Conservation (phyloP, 495 filamentous ascomycete species). For the Tuber magnatum region DNA sequence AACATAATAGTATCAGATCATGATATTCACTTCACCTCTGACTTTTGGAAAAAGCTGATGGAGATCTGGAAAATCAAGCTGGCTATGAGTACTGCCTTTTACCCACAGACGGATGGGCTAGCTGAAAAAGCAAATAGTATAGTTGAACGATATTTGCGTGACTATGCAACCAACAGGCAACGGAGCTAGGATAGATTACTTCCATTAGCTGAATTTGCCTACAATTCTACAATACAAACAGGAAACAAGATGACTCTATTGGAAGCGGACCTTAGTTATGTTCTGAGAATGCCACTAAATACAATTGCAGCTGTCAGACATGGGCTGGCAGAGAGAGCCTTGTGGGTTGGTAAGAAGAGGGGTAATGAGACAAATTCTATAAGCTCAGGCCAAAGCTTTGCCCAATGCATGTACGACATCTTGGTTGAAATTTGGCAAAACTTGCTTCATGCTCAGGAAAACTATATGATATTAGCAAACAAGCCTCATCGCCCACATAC, state of each 20-base stretch:
- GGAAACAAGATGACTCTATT: constrained; percentile 5
- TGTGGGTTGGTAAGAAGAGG: no score
- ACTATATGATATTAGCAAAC: no score
- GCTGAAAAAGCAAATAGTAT: no score
- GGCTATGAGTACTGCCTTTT: no score
- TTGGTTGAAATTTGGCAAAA: background rate
- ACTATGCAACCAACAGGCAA: background rate
- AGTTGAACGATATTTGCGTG: constrained; percentile 4
- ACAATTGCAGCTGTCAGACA: background rate
- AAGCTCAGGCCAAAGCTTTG: background rate
- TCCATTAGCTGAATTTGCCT: no score
- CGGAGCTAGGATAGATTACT: constrained; percentile 2
- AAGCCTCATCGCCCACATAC: constrained; percentile 3
- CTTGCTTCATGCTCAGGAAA: background rate
- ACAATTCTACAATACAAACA: constrained; percentile 7
- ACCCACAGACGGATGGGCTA: no score
- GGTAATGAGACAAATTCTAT: background rate
- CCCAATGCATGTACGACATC: background rate
- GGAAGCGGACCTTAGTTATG: constrained; percentile 9
- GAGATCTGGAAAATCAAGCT: no score
- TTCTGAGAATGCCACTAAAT: constrained; percentile 7
- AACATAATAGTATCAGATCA: no score
- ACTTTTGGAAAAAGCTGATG: no score
- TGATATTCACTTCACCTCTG: no score
- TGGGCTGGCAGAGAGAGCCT: no score